A percentile compares a stretch with the other conserved stretches of the same genome.
Conservation (phyloP, 192 early-diverging fungal species). For the Backusella macrospora region DNA sequence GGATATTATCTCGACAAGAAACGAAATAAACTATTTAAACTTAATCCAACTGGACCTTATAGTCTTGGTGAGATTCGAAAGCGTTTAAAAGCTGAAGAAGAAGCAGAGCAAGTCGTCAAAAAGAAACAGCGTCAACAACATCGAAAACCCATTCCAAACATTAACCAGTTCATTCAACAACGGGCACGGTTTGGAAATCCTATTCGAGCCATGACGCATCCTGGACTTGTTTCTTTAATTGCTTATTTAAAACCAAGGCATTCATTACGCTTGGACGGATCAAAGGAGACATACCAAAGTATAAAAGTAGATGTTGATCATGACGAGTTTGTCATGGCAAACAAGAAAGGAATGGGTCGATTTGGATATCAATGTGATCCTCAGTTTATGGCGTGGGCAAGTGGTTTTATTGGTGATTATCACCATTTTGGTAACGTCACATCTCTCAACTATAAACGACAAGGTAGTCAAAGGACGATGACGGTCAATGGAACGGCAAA, state of each 20-base stretch:
- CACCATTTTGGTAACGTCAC: not conserved
- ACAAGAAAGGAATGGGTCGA: not conserved
- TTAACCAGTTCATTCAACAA: not conserved
- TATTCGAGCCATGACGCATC: not conserved
- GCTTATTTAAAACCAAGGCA: not conserved
- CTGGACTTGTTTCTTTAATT: not conserved
- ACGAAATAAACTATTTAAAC: conserved; percentile 6
- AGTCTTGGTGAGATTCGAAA: conserved; percentile 11
- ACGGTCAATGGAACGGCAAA: not conserved
- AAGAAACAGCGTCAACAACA: not conserved
- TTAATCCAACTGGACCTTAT: not conserved
- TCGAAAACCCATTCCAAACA: not conserved
- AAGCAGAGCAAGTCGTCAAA: not conserved
- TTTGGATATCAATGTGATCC: conserved; percentile 4
- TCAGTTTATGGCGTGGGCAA: not conserved
- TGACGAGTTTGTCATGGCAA: not conserved
- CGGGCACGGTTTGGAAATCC: not conserved
- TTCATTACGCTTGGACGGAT: not conserved
- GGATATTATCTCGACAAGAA: conserved; percentile 16
- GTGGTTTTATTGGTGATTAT: not conserved
- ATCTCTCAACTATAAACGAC: not conserved
- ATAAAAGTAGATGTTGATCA: not conserved
- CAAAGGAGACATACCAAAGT: not conserved
- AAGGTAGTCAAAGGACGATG: not conserved
- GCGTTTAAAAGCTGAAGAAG: not conserved